These are phyloP conservation scores for Plantago ovata DNA, from an alignment of 257 asterid species.

Conservation along the genomic window DNA sequence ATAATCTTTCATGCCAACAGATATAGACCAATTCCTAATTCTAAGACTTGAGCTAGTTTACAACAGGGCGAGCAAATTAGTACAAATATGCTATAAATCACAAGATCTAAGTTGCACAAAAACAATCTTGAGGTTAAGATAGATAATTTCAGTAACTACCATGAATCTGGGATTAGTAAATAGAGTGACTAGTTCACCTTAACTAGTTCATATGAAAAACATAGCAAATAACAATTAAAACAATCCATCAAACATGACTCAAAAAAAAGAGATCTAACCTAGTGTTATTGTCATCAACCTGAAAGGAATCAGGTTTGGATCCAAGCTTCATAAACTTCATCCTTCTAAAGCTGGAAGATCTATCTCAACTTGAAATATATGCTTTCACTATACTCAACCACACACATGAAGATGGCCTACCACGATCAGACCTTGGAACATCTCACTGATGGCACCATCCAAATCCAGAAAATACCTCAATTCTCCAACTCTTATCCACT, in stretches of 20 bases:
- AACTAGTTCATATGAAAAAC: neutral
- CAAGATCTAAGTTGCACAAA: slow-evolving; percentile 5
- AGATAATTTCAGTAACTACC: slow-evolving; percentile 9
- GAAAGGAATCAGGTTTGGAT: slow-evolving; percentile 89
- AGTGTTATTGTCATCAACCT: slow-evolving; percentile 62
- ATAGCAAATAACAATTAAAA: neutral
- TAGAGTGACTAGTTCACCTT: no score
- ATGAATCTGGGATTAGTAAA: no score
- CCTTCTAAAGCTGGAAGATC: slow-evolving; percentile 41
- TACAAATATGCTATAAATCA: slow-evolving; percentile 1
- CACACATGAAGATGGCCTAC: slow-evolving; percentile 32
- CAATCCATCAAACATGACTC: neutral
- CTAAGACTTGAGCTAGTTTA: neutral
- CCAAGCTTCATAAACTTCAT: slow-evolving; percentile 99
- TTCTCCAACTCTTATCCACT: slow-evolving; percentile 38
- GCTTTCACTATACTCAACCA: slow-evolving; percentile 37
- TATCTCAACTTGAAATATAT: slow-evolving; percentile 18
- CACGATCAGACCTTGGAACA: slow-evolving; percentile 32
- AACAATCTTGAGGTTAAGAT: no score
- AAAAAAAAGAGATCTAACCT: slow-evolving; percentile 56
- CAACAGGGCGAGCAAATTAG: no score
- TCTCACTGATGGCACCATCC: slow-evolving; percentile 23
- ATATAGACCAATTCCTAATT: neutral
- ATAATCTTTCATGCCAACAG: slow-evolving; percentile 2
- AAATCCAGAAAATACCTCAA: slow-evolving; percentile 37